Evolutionary conservation across 495 filamentous ascomycete genomes (phyloP), one percentile per base, ranked within the genome.

Genomic region (Collariella sp.): DNA sequence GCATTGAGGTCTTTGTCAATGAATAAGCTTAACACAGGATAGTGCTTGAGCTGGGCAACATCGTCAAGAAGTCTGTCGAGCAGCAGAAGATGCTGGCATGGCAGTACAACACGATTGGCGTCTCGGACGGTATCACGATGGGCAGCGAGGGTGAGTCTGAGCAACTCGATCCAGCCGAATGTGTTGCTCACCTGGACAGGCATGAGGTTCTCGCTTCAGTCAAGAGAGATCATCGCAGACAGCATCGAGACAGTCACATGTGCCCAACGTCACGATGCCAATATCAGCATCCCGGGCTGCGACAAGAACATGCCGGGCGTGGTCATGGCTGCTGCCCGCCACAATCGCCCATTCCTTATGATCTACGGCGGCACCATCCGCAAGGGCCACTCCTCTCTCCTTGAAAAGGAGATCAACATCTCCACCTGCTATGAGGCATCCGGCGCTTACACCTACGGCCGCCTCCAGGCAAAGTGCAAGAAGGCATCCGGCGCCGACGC

Each of bases 251-350:
- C 88, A 1, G 87, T 94, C 5, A 95, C 90, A 1, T 93, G 87
- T 61, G 86, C 85, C 7, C 84, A 88, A 67, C 84, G 82, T 49
- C 89, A 98, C 67, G 93, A 98, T 60, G 93, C 93, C 50, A 94
- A 90, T 65, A 91, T 98, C 61, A 82, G 88, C 22, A 91, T 98
- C 57, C 90, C 93, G 1, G 93, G 93, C 10, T 98, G 93, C 64
- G 93, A 98, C 70, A 98, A 98, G 76, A 98, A 98, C 62, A 98
- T 98, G 93, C 93, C 93, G 1, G 93, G 93, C 54, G 76, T 79
- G 3, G 61, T 81, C 40, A 81, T 81, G 73, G 78, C 77, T 0
- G 78, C 78, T 69, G 89, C 89, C 12, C 80, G 93, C 38, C 89
- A 96, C 70, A 96, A 98, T 72, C 82, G 91, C 15, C 93, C 93